These are phyloP conservation scores for Phytopythium boreale DNA, from an alignment of 352 stramenopile genomes.

Conservation along the genomic window DNA sequence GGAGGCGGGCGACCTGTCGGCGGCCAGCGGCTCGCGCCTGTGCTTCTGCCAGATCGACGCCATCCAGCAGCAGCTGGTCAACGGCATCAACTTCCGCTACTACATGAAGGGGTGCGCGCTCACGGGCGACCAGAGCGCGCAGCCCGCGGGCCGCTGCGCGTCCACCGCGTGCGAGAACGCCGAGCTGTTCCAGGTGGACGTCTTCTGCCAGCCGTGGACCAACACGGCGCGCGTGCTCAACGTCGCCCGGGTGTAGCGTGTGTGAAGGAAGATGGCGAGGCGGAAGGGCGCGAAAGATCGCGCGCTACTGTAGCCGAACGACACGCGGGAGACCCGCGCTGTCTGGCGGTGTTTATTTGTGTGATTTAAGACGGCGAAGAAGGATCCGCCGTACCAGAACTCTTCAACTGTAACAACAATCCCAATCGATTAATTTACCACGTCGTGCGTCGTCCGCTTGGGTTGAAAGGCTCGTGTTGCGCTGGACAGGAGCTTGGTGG, in stretches of 20 bases:
- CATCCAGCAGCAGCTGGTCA: constrained; percentile 60
- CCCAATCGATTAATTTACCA: no score
- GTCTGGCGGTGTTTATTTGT: background rate
- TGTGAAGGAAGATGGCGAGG: background rate
- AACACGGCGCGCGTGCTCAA: constrained; percentile 36
- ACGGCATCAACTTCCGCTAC: constrained; percentile 63
- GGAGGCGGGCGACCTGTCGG: constrained; percentile 14
- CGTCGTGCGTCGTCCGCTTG: no score
- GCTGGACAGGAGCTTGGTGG: no score
- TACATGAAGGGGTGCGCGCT: constrained; percentile 38
- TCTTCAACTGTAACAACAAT: background rate
- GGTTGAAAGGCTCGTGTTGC: no score
- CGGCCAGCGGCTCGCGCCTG: constrained; percentile 13
- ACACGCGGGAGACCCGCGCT: no score
- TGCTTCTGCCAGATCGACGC: constrained; percentile 43
- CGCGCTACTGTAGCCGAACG: no score
- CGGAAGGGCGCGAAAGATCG: no score
- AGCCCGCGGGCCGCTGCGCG: constrained; percentile 17
- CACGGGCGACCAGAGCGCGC: constrained; percentile 17
- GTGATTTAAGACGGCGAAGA: background rate
- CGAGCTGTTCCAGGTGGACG: constrained; percentile 34
- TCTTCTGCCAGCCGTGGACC: constrained; percentile 53
- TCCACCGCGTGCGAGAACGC: constrained; percentile 14
- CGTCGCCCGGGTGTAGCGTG: constrained; percentile 23
- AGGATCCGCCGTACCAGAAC: background rate